Base-by-base conservation (phyloP, 176 grass and related monocot species). In the Eragrostis nindensis region DNA sequence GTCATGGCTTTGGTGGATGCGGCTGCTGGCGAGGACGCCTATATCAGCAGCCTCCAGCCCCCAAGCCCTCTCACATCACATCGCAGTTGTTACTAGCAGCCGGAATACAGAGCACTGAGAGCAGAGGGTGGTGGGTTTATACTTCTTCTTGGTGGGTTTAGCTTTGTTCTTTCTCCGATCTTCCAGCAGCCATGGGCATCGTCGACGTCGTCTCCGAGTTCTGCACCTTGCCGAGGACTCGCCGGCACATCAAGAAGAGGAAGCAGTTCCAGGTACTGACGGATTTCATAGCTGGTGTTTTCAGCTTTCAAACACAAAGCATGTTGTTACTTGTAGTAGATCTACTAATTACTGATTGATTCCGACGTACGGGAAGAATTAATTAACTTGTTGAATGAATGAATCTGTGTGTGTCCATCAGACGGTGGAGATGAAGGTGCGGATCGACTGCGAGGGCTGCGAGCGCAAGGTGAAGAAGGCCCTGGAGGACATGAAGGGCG, bases 381-480 rank as follows among this genome's bases (percentile, higher is more conserved):
- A 36, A 36, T 4, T 36, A 32, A 17, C 40, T 54, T 72, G 36
- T 42, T 47, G 4, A 36, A 36, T 36, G 32, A 36, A 36, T 26
- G 6, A n/a, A n/a, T 57, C 49, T 26, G 29, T 63, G 12, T 13
- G 27, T 80, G n/a, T n/a, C n/a, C n/a, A 24, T 30, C 67, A 97
- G 92, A 98, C 92, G 10, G 95, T 95, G 55, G 95, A 94, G 88
- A 87, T 98, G 81, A 95, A 98, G 92, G 87, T 98, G 44, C 75
- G 79, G 25, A 98, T 98, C 85, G 95, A 98, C 83, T 98, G 95
- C 71, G 95, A 98, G 32, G 95, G 95, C 1, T 98, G 95, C 77
- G 95, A 98, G 66, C 85, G 92, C 47, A 98, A 95, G 86, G 53
- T 98, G 1, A 87, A 78, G 70, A 93, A 98, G 8, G 88, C 92